These are phyloP conservation scores for Colletotrichum chlorophyti DNA, from an alignment of 2,329 filamentous ascomycete species.

Conservation along the genomic window DNA sequence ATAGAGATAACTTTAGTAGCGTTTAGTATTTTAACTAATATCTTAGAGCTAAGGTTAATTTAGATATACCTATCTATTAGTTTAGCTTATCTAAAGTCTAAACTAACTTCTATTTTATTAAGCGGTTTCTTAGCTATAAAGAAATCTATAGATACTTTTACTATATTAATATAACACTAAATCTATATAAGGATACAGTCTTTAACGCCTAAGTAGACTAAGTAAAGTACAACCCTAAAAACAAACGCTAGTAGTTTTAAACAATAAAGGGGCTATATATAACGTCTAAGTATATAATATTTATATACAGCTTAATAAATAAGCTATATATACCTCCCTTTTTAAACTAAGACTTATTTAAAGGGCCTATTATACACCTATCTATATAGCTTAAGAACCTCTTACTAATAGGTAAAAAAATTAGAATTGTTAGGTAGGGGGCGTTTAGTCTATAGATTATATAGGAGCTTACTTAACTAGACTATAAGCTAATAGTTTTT, in stretches of 20 bases:
- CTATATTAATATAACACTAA: conserved; percentile 49
- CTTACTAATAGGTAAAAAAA: background rate
- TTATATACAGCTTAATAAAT: conserved; percentile 51
- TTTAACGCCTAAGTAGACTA: conserved; percentile 51
- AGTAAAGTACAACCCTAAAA: conserved; percentile 44
- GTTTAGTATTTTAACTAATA: conserved; percentile 35
- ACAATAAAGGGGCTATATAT: conserved; percentile 46
- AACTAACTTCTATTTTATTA: conserved; percentile 52
- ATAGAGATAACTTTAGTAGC: conserved; percentile 30
- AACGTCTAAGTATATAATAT: conserved; percentile 49
- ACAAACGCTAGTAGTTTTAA: conserved; percentile 49
- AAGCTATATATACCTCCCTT: conserved; percentile 46
- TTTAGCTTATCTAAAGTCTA: conserved; percentile 45
- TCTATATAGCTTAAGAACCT: conserved; percentile 35
- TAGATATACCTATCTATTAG: conserved; percentile 41
- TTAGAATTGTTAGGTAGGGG: background rate
- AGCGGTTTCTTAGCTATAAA: conserved; percentile 43
- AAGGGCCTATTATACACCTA: conserved; percentile 37
- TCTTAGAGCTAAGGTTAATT: conserved; percentile 49
- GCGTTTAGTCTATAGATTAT: background rate
- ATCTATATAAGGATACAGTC: conserved; percentile 49
- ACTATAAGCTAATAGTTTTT: background rate
- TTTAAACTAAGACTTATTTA: conserved; percentile 39
- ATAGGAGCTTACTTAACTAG: background rate
- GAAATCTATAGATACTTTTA: conserved; percentile 53